Evolutionary conservation across 768 basidiomycete genomes (phyloP).

Genomic region (Sistotremastrum niveocremeum): DNA sequence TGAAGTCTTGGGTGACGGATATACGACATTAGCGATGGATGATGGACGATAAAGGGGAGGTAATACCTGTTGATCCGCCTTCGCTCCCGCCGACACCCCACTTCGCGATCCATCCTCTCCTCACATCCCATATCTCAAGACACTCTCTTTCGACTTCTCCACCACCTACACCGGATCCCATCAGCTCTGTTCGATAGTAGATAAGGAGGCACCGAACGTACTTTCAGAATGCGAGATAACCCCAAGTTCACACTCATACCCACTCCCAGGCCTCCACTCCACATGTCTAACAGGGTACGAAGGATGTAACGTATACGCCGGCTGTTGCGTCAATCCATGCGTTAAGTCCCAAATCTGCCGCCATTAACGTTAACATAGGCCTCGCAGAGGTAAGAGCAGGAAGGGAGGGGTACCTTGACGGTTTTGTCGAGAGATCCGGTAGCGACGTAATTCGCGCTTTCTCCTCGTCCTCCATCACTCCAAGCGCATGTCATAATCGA

Average conservation of each 20-base stretch:
- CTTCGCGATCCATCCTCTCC: conserved; percentile 70
- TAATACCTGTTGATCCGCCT: conserved; percentile 63
- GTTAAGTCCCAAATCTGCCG: conserved; percentile 64
- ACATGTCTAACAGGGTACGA: conserved; percentile 63
- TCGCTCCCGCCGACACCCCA: conserved; percentile 65
- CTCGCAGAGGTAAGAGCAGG: conserved; percentile 1
- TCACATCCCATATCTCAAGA: conserved; percentile 79
- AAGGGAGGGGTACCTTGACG: conserved; percentile 42
- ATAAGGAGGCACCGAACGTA: conserved; percentile 15
- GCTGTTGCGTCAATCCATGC: conserved; percentile 40
- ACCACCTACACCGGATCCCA: not conserved
- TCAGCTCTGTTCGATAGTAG: conserved; percentile 4
- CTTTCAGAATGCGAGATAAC: conserved; percentile 54
- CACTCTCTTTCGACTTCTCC: conserved; percentile 30
- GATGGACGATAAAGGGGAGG: no score
- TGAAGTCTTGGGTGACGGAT: no score
- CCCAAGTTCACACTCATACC: conserved; percentile 62
- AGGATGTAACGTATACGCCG: conserved; percentile 60
- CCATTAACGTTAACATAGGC: not conserved
- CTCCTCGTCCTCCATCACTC: conserved; percentile 16
- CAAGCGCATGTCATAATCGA: conserved; percentile 67
- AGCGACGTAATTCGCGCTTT: conserved; percentile 52
- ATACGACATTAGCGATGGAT: no score
- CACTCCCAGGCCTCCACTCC: conserved; percentile 49
- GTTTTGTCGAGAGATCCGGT: conserved; percentile 69